Percentiles rank a stretch among this genome's conserved stretches.
phyloP scores from a whole-genome alignment of 2,329 filamentous ascomycete species.

The Plectosphaerella sp. region DNA sequence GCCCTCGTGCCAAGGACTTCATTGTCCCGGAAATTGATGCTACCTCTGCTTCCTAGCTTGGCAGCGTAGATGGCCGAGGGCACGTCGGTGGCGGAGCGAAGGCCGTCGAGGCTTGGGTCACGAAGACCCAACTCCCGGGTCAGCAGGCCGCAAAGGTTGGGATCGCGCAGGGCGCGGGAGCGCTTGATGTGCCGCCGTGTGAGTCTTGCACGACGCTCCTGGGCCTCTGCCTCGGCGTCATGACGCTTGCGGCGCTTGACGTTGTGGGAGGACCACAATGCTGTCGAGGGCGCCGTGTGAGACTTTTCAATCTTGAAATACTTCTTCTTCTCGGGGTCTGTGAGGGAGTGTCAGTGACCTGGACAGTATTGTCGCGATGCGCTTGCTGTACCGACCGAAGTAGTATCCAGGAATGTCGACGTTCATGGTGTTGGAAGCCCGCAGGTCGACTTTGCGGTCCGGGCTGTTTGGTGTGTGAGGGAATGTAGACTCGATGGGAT shows the following conservation, averaged over 20 bases:
- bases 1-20: too few relatives aligned
- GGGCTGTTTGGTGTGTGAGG: background rate
- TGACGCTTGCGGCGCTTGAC: constrained; percentile 52
- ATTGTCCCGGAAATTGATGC: too few relatives aligned
- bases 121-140: constrained; percentile 25
- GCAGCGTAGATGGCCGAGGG: too few relatives aligned
- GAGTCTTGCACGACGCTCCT: constrained; percentile 19
- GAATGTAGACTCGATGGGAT: constrained; percentile 1
- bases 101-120: background rate
- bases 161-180: constrained; percentile 20
- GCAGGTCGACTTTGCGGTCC: background rate
- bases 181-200: constrained; percentile 34
- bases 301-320: constrained; percentile 65
- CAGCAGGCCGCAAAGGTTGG: constrained; percentile 27
- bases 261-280: constrained; percentile 52
- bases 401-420: constrained; percentile 49
- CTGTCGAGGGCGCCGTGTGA: constrained; percentile 42
- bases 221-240: constrained; percentile 28
- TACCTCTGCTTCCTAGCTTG: too few relatives aligned
- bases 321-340: constrained; percentile 54
- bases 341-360: background rate
- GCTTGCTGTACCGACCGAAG: constrained; percentile 33
- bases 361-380: background rate
- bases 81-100: background rate
- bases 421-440: constrained; percentile 3